Percentiles rank a stretch among this genome's conserved stretches.
Evolutionary conservation across 2,329 filamentous ascomycete genomes (phyloP).

Genomic region (Teratosphaeria nubilosa): DNA sequence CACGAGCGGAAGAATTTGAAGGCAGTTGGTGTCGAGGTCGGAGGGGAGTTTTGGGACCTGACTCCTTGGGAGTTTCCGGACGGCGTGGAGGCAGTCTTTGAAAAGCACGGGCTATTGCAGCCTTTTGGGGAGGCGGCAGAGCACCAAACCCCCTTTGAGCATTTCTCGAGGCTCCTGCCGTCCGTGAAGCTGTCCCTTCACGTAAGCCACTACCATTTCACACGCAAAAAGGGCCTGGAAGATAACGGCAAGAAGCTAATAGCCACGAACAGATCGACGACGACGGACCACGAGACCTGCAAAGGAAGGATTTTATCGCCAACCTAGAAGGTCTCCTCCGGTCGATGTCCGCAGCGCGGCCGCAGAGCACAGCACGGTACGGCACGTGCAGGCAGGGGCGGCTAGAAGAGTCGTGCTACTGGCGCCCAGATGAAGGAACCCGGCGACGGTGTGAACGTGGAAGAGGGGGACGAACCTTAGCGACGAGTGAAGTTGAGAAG

Average conservation of each 20-base stretch:
- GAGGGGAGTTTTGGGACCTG: not conserved
- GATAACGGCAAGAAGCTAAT: not conserved
- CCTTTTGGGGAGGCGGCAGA: constrained; percentile 1
- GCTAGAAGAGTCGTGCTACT: not conserved
- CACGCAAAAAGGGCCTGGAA: not conserved
- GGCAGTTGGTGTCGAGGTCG: not conserved
- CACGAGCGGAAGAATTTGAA: not conserved
- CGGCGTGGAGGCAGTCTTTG: not conserved
- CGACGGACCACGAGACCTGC: not conserved
- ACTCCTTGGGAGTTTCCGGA: not conserved
- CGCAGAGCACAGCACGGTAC: not conserved
- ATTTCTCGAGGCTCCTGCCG: not conserved
- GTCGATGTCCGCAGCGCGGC: not conserved
- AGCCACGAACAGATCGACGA: not conserved
- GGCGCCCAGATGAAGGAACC: no score
- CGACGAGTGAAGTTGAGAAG: not conserved
- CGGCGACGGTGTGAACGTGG: not conserved
- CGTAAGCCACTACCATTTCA: not conserved
- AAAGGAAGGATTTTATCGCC: not conserved
- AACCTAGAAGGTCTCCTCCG: not conserved
- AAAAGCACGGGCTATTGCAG: not conserved
- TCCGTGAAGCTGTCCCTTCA: not conserved
- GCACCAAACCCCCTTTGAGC: not conserved
- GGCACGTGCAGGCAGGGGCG: not conserved
- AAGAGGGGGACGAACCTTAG: not conserved